Conservation (phyloP, 2,329 filamentous ascomycete species). For the Xylaria sp. region DNA sequence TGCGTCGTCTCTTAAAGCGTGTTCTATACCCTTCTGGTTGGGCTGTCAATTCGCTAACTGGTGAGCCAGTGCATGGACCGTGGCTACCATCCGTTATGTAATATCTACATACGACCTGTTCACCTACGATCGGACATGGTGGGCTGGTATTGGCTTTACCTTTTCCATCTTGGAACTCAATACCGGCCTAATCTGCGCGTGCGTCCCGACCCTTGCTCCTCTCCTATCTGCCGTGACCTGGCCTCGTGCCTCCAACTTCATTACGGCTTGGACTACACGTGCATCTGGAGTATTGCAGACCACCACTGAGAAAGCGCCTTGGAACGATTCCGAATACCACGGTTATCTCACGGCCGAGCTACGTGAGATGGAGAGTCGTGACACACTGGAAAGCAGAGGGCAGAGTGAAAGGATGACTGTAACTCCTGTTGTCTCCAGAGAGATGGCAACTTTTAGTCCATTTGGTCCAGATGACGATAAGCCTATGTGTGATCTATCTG, state of each 20-base stretch:
- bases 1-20: conserved; percentile 33
- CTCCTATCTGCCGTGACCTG: conserved; percentile 40
- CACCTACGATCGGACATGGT: conserved; percentile 48
- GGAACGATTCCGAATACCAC: conserved; percentile 32
- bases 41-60: conserved; percentile 29
- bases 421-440: conserved; percentile 21
- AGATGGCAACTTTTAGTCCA: conserved; percentile 37
- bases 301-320: conserved; percentile 37
- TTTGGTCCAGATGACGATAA: conserved; percentile 36
- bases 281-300: conserved; percentile 38
- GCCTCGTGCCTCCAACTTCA: conserved; percentile 33
- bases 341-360: conserved; percentile 11
- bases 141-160: conserved; percentile 48
- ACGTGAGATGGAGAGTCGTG: background rate
- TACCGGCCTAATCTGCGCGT: conserved; percentile 48
- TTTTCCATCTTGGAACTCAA: conserved; percentile 50
- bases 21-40: background rate
- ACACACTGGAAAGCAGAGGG: background rate
- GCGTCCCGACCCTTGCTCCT: conserved; percentile 46
- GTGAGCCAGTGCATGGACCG: conserved; percentile 44
- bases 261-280: conserved; percentile 35
- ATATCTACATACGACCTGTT: conserved; percentile 48
- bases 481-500: conserved; percentile 42
- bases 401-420: conserved; percentile 15
- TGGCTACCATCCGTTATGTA: conserved; percentile 46